Evolutionary conservation across 371 early-diverging fungal genomes (phyloP), one percentile per base, ranked within the genome.

Genomic region (Apophysomyces trapeziformis): DNA sequence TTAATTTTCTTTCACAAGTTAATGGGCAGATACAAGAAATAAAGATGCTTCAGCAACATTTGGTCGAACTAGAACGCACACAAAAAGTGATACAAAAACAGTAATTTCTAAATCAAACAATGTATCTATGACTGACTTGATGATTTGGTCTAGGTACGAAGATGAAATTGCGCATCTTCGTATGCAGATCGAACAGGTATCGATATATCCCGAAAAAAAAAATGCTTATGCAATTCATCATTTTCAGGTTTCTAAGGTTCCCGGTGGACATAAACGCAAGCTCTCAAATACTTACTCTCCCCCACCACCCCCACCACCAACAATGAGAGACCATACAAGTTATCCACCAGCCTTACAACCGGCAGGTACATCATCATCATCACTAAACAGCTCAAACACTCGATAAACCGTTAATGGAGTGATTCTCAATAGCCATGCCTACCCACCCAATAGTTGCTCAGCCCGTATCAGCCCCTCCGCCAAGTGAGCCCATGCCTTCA

Each of bases 31-130:
- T 91, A 44, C 78, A 78, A 64, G 95, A 95, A 73, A 84, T 93
- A 68, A 73, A 75, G 46, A 76, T 77, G 13, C 85, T 93, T 68
- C 92, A 93, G 71, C 91, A 92, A 73, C 82, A 72, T 58, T 69
- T 95, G 50, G 76, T 64, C 38, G 95, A 95, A 56, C 79, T 95
- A 59, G 94, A 95, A 65, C 79, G 90, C 38, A 77, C 84, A 21
- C 93, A 94, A 65, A 78, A 81, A 61, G 74, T 77, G 38, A 83
- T 91, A 39, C 91, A 91, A 74, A 80, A 83, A 68, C 85, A 89
- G 84, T 84, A 80, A 58, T 72, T 68, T 50, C 11, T 13, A 3
- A 32, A 38, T 7, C 32, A 26, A 26, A 7, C 35, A 14, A 36
- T 4, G 16, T 16, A 43, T 6, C 7, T 13, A 16, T 7, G 5